Conservation (phyloP, 2,329 filamentous ascomycete genomes). For the Clarireedia sp. region DNA sequence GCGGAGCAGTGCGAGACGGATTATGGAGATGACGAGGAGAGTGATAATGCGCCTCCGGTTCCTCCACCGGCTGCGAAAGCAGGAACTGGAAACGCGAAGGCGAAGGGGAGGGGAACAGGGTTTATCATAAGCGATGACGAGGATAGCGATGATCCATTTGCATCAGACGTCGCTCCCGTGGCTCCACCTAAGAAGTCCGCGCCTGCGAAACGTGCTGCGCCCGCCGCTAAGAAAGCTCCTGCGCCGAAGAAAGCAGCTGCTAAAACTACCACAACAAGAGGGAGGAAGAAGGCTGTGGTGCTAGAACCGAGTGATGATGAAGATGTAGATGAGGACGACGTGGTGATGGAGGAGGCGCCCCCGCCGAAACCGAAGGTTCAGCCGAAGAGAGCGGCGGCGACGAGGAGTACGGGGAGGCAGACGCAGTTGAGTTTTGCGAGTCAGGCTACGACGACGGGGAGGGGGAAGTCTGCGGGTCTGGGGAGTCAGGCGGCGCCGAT, state of each 20-base stretch:
- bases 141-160: constrained; percentile 44
- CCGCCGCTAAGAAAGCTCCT: constrained; percentile 32
- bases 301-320: constrained; percentile 33
- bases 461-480: not conserved
- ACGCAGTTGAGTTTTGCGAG: constrained; percentile 42
- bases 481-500: constrained; percentile 28
- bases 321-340: constrained; percentile 37
- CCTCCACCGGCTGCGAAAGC: constrained; percentile 26
- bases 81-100: constrained; percentile 9
- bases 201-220: constrained; percentile 29
- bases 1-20: constrained; percentile 26
- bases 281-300: constrained; percentile 34
- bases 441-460: constrained; percentile 30
- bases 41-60: constrained; percentile 35
- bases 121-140: constrained; percentile 31
- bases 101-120: not conserved
- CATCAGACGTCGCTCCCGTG: not conserved
- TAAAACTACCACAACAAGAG: constrained; percentile 35
- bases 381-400: constrained; percentile 23
- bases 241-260: constrained; percentile 32
- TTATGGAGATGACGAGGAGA: constrained; percentile 32
- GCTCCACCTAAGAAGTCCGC: constrained; percentile 19
- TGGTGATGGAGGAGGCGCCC: constrained; percentile 43
- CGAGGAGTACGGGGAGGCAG: constrained; percentile 34
- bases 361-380: constrained; percentile 32